These are phyloP conservation scores for Coemansia guatemalensis DNA, from an alignment of 192 early-diverging fungal species.

Conservation along the genomic window DNA sequence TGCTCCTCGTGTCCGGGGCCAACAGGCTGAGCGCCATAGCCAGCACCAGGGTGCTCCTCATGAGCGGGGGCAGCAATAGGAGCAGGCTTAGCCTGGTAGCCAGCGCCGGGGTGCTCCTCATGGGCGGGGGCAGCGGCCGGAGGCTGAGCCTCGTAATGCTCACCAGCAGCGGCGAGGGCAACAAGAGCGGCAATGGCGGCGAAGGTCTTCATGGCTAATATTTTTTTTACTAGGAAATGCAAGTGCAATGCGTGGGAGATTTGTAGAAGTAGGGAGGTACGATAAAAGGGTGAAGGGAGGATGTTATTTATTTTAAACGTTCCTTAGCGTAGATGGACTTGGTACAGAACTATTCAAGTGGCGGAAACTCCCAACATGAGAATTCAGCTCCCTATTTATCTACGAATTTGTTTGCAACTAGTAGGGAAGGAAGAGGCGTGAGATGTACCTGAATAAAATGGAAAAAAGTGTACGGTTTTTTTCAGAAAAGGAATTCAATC, in stretches of 20 bases:
- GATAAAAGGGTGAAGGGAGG: not conserved
- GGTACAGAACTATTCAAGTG: not conserved
- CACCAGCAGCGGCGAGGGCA: constrained; percentile 40
- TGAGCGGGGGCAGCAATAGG: constrained; percentile 10
- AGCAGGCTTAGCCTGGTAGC: constrained; percentile 21
- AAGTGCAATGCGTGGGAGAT: not conserved
- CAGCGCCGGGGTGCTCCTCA: constrained; percentile 14
- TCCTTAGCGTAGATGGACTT: not conserved
- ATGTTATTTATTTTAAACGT: not conserved
- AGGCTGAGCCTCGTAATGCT: constrained; percentile 34
- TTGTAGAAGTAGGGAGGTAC: not conserved
- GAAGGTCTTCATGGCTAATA: constrained; percentile 28
- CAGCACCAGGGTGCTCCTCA: constrained; percentile 18
- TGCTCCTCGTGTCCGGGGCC: constrained; percentile 7
- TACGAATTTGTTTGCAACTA: not conserved
- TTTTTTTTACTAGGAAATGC: not conserved
- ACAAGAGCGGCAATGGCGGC: constrained; percentile 39
- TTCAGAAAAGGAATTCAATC: no score
- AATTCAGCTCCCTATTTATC: no score
- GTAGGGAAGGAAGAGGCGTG: not conserved
- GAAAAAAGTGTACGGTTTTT: no score
- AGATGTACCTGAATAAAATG: not conserved
- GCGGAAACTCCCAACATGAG: no score
- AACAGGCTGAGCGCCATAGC: constrained; percentile 9
- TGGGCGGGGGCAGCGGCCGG: constrained; percentile 2